These are phyloP conservation scores for Daldinia grandis DNA, from an alignment of 495 filamentous ascomycete species.

Conservation along the genomic window DNA sequence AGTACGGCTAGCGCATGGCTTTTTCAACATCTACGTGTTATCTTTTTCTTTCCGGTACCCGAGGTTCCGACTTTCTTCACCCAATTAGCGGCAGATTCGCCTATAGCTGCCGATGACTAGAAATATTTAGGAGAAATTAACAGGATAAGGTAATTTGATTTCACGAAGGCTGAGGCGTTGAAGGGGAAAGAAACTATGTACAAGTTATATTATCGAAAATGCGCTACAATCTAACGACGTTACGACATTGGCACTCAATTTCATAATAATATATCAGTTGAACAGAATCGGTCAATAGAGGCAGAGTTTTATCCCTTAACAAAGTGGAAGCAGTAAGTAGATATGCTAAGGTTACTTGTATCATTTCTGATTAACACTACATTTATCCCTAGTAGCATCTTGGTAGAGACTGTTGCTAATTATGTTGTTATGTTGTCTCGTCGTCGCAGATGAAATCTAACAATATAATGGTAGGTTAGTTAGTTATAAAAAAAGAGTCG, in stretches of 20 bases:
- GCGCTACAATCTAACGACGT: no score
- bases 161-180: neutral
- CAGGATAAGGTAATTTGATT: neutral
- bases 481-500: no score
- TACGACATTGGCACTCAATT: neutral
- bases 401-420: neutral
- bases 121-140: neutral
- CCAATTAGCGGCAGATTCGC: neutral
- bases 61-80: neutral
- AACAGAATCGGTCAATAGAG: neutral
- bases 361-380: neutral
- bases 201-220: neutral
- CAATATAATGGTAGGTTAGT: no score
- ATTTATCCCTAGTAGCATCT: neutral
- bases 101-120: neutral
- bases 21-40: neutral
- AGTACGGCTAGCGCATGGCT: neutral
- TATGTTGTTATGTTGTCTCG: neutral
- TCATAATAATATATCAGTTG: neutral
- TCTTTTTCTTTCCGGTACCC: neutral
- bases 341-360: neutral
- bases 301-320: neutral
- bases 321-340: neutral
- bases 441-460: no score
- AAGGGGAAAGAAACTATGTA: neutral